These are phyloP conservation scores for Lyophyllum semitale DNA, from an alignment of 768 basidiomycete species.

Conservation along the genomic window DNA sequence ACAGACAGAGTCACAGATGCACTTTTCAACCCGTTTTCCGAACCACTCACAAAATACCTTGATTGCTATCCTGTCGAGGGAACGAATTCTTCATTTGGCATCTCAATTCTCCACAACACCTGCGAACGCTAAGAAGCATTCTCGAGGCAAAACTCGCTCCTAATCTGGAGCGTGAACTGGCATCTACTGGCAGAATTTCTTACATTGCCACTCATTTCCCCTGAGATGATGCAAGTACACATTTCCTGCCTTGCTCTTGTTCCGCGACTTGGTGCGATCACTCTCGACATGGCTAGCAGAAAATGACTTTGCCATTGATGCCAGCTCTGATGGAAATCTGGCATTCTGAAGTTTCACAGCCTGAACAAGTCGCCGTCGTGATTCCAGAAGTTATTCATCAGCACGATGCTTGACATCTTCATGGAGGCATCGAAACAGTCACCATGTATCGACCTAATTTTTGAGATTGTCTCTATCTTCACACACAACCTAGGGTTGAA, in stretches of 20 bases:
- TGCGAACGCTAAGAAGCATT: slow-evolving; percentile 84
- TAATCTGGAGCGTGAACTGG: slow-evolving; percentile 67
- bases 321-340: slow-evolving; percentile 76
- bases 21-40: slow-evolving; percentile 93
- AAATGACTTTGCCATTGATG: slow-evolving; percentile 67
- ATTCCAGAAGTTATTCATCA: slow-evolving; percentile 56
- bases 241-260: slow-evolving; percentile 72
- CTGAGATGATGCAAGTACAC: slow-evolving; percentile 50
- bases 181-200: slow-evolving; percentile 58
- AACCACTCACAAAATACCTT: slow-evolving; percentile 87
- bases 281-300: slow-evolving; percentile 73
- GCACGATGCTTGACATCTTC: slow-evolving; percentile 77
- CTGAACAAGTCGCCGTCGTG: slow-evolving; percentile 43
- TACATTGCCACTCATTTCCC: slow-evolving; percentile 54
- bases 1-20: slow-evolving; percentile 88
- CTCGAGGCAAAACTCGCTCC: slow-evolving; percentile 80
- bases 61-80: slow-evolving; percentile 89
- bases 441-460: slow-evolving; percentile 85
- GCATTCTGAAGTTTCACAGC: slow-evolving; percentile 51
- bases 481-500: slow-evolving; percentile 82
- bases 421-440: slow-evolving; percentile 65
- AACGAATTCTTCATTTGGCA: slow-evolving; percentile 82
- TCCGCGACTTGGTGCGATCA: slow-evolving; percentile 72
- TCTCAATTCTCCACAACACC: slow-evolving; percentile 74
- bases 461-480: slow-evolving; percentile 83